Conservation (phyloP, 768 basidiomycete species). For the Kwoniella sp. region DNA sequence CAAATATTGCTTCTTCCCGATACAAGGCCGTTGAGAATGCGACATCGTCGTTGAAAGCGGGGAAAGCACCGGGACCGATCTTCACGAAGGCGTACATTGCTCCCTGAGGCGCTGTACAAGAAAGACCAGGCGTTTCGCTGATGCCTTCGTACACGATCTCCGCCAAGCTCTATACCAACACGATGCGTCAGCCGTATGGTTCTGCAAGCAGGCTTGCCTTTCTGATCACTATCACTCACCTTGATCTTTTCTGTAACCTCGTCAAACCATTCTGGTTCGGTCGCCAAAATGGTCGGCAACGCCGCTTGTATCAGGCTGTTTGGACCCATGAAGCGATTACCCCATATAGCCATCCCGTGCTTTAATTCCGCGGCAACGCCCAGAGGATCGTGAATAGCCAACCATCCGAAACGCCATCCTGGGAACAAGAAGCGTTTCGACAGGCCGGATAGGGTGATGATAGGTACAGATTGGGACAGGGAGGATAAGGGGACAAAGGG, state of each 20-base stretch:
- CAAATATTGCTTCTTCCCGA: slow-evolving; percentile 50
- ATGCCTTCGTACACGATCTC: slow-evolving; percentile 35
- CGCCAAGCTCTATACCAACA: slow-evolving; percentile 32
- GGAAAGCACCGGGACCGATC: slow-evolving; percentile 38
- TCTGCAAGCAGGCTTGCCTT: too few species aligned
- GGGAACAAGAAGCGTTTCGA: slow-evolving; percentile 57
- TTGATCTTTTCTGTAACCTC: slow-evolving; percentile 46
- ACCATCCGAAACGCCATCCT: slow-evolving; percentile 57
- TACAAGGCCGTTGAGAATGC: slow-evolving; percentile 51
- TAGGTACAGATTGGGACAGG: slow-evolving; percentile 48
- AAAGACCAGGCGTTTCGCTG: slow-evolving; percentile 41
- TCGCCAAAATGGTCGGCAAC: slow-evolving; percentile 47
- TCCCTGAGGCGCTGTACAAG: slow-evolving; percentile 35
- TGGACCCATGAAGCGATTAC: slow-evolving; percentile 56
- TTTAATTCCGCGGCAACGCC: slow-evolving; percentile 45
- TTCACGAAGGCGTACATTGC: slow-evolving; percentile 52
- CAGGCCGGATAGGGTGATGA: slow-evolving; percentile 55
- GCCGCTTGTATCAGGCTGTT: slow-evolving; percentile 47
- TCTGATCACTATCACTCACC: too few species aligned
- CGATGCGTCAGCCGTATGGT: not conserved
- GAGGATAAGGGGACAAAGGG: slow-evolving; percentile 54
- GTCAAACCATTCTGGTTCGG: slow-evolving; percentile 41
- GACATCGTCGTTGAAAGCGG: slow-evolving; percentile 43
- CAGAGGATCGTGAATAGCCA: slow-evolving; percentile 54
- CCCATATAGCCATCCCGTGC: slow-evolving; percentile 48